These are phyloP conservation scores for Butyriboletus loyo DNA, from an alignment of 768 basidiomycete genomes.

Conservation along the genomic window DNA sequence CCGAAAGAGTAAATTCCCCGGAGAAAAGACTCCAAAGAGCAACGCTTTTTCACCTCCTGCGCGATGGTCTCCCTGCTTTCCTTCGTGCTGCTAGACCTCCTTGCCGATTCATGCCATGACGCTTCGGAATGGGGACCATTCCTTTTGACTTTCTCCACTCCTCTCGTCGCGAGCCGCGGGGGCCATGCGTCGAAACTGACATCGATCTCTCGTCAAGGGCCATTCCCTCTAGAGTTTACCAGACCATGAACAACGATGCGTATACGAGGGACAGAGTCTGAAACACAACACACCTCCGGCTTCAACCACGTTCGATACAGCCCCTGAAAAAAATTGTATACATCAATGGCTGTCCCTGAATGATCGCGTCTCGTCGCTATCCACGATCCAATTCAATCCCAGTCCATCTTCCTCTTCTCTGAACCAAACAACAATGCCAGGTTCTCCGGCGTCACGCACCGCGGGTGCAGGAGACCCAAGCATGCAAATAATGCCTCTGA, in stretches of 20 bases:
- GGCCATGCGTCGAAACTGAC: slow-evolving; percentile 77
- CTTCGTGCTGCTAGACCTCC: slow-evolving; percentile 57
- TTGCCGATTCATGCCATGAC: slow-evolving; percentile 63
- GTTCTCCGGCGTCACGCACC: slow-evolving; percentile 34
- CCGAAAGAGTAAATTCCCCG: not conserved
- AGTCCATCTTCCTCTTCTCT: not conserved
- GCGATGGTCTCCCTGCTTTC: slow-evolving; percentile 67
- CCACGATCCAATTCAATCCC: not conserved
- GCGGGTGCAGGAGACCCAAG: slow-evolving; percentile 58
- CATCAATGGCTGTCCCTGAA: slow-evolving; percentile 15
- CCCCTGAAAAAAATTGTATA: slow-evolving; percentile 15
- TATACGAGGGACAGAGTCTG: not conserved
- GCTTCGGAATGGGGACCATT: slow-evolving; percentile 47
- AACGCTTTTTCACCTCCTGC: slow-evolving; percentile 51
- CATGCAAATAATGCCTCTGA: slow-evolving; percentile 30
- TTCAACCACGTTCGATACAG: slow-evolving; percentile 4
- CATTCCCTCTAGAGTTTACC: slow-evolving; percentile 45
- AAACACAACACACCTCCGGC: slow-evolving; percentile 22
- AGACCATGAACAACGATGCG: slow-evolving; percentile 6
- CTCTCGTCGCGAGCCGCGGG: slow-evolving; percentile 72
- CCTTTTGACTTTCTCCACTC: slow-evolving; percentile 84
- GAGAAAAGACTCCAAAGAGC: not conserved
- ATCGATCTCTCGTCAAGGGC: slow-evolving; percentile 44
- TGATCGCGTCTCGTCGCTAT: not conserved
- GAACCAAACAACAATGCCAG: slow-evolving; percentile 36